Percentiles rank a stretch among this genome's conserved stretches.
phyloP scores from a whole-genome alignment of 371 early-diverging fungal genomes.

The Mucor racemosus region DNA sequence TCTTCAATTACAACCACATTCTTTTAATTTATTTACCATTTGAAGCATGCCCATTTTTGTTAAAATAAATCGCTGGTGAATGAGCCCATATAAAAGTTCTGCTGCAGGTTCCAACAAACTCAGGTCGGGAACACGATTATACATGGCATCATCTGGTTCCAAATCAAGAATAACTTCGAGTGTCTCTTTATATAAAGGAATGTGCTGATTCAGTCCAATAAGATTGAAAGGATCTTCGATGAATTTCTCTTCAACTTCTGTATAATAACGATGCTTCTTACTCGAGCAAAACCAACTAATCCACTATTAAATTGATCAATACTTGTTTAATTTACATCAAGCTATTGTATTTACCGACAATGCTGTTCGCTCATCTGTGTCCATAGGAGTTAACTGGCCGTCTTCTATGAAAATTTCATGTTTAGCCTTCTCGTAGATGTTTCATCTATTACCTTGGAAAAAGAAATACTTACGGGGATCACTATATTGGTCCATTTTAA shows the following conservation, averaged over 20 bases:
- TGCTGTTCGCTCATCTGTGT: constrained; percentile 10
- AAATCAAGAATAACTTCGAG: constrained; percentile 85
- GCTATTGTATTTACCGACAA: background rate
- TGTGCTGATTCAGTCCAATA: constrained; percentile 79
- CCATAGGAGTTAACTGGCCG: constrained; percentile 15
- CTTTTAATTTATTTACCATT: constrained; percentile 58
- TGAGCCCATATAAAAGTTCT: constrained; percentile 76
- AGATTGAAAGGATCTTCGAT: constrained; percentile 95
- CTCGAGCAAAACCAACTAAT: constrained; percentile 90
- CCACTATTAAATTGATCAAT: constrained; percentile 61
- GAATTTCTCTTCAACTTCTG: constrained; percentile 82
- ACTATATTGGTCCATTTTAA: constrained; percentile 11
- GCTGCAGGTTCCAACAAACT: constrained; percentile 53
- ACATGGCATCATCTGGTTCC: constrained; percentile 65
- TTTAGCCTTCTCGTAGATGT: background rate
- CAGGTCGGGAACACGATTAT: constrained; percentile 45
- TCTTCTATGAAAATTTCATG: constrained; percentile 8
- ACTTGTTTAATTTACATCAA: background rate
- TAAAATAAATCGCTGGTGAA: constrained; percentile 83
- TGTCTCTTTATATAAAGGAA: constrained; percentile 80
- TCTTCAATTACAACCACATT: no score
- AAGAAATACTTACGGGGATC: constrained; percentile 19
- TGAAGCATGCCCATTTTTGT: constrained; percentile 76
- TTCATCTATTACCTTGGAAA: background rate
- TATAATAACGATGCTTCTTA: constrained; percentile 79